Evolutionary conservation across 305 asterid species (phyloP).

Genomic region (Petunia hybrid): DNA sequence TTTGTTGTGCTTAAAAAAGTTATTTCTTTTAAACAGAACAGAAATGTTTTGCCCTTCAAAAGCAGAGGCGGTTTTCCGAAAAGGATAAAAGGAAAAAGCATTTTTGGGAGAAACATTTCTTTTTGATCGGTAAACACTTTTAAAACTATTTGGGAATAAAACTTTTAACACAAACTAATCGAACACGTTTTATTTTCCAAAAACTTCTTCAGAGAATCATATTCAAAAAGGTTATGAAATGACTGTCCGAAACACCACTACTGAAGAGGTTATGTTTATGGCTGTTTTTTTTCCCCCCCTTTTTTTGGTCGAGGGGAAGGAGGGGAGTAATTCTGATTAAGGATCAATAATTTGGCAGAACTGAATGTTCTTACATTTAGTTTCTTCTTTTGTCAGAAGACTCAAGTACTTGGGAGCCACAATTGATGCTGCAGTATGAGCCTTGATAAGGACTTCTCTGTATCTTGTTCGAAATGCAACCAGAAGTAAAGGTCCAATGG

Average conservation of each 20-base stretch:
- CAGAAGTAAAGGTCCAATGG: slow-evolving; percentile 87
- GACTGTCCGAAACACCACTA: not conserved
- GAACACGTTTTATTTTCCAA: too few species aligned
- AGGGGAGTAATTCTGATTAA: not conserved
- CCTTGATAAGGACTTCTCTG: slow-evolving; percentile 85
- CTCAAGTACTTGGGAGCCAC: slow-evolving; percentile 71
- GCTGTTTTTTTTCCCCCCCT: not conserved
- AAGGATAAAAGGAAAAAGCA: too few species aligned
- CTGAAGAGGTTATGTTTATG: not conserved
- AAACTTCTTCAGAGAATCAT: not conserved
- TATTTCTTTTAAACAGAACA: too few species aligned
- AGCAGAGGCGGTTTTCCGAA: not conserved
- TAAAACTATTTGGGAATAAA: not conserved
- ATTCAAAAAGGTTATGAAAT: not conserved
- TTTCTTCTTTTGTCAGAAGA: slow-evolving; percentile 85
- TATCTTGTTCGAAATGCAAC: slow-evolving; percentile 89
- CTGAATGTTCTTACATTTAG: slow-evolving; percentile 59
- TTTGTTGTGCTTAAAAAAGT: too few species aligned
- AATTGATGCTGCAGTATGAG: slow-evolving; percentile 68
- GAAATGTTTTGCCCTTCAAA: not conserved
- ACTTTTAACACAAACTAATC: not conserved
- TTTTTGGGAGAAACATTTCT: too few species aligned
- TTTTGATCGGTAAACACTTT: too few species aligned
- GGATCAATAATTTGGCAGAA: not conserved
- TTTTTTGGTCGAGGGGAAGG: not conserved